These are phyloP conservation scores for Xylariales sp. DNA, from an alignment of 2,329 filamentous ascomycete genomes.

Conservation along the genomic window DNA sequence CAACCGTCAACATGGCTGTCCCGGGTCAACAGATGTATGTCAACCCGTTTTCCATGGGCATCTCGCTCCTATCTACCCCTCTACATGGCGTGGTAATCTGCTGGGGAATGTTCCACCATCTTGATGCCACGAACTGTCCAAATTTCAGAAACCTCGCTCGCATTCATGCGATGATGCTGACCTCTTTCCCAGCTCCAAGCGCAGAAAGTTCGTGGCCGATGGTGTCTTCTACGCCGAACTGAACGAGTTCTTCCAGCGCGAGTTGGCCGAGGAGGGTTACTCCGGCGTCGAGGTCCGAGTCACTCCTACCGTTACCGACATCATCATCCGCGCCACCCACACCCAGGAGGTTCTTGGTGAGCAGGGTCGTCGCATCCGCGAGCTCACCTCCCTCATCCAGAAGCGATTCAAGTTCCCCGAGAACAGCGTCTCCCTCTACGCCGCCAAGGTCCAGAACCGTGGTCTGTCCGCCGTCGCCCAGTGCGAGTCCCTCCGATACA, in stretches of 20 bases:
- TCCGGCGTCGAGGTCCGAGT: slow-evolving; percentile 99
- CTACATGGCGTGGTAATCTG: background rate
- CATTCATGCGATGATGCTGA: too few relatives aligned
- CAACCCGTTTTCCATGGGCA: slow-evolving; percentile 5
- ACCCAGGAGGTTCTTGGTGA: slow-evolving; percentile 99
- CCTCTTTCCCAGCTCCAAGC: slow-evolving; percentile 64
- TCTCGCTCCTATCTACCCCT: background rate
- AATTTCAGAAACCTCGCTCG: too few relatives aligned
- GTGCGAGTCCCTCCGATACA: slow-evolving; percentile 99
- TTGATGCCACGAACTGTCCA: too few relatives aligned
- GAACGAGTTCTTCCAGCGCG: slow-evolving; percentile 99
- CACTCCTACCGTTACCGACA: slow-evolving; percentile 99
- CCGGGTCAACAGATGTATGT: slow-evolving; percentile 61
- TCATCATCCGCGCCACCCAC: slow-evolving; percentile 99
- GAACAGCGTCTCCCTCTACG: slow-evolving; percentile 99
- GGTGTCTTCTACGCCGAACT: slow-evolving; percentile 99
- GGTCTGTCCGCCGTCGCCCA: slow-evolving; percentile 99
- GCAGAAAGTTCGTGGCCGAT: slow-evolving; percentile 93
- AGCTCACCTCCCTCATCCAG: slow-evolving; percentile 99
- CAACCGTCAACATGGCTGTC: slow-evolving; percentile 52
- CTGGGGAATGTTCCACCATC: background rate
- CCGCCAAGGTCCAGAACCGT: slow-evolving; percentile 99
- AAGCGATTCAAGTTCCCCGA: slow-evolving; percentile 99
- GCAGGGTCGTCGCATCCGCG: slow-evolving; percentile 99
- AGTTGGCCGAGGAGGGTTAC: slow-evolving; percentile 99